Evolutionary conservation across 257 asterid genomes (phyloP), one percentile per base, ranked within the genome.

Genomic region (Linderniella brevidens): DNA sequence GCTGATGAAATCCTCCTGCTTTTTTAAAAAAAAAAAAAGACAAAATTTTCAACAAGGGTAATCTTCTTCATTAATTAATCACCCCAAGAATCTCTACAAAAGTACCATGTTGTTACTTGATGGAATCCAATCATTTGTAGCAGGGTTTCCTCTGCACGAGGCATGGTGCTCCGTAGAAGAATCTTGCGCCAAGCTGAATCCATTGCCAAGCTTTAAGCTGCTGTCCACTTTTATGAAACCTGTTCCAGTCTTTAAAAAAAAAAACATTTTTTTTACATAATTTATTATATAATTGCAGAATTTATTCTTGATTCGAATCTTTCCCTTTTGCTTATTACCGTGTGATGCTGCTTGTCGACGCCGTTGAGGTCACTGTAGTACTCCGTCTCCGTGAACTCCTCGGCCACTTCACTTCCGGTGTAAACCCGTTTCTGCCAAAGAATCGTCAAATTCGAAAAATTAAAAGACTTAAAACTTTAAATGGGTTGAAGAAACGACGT

Each of bases 41-140:
- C 12, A 29, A 11, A n/a, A n/a, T n/a, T n/a, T n/a, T n/a, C n/a
- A n/a, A n/a, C n/a, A n/a, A n/a, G n/a, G n/a, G n/a, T n/a, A n/a
- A n/a, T n/a, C n/a, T 0, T 16, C 14, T 0, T 11, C 4, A 15
- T 11, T 4, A 17, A 11, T 32, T 18, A 8, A 42, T 3, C 4
- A n/a, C 7, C 13, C 10, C 11, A 8, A 11, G 13, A 18, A 44
- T 11, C 11, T 3, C 38, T 39, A 37, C 9, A 19, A 1, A 1
- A 0, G 40, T 17, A 12, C 78, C 92, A 79, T 11, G 32, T 60
- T 68, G 41, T 41, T 41, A 48, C 74, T 19, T 14, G 90, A 61
- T 0, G 95, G 98, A 63, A 72, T 74, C 98, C 98, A 88, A 17
- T 88, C 98, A 62, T 88, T 88, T 13, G 98, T 88, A 19, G 98